Evolutionary conservation across 768 basidiomycete genomes (phyloP).

Genomic region (Termitomyces sp.): DNA sequence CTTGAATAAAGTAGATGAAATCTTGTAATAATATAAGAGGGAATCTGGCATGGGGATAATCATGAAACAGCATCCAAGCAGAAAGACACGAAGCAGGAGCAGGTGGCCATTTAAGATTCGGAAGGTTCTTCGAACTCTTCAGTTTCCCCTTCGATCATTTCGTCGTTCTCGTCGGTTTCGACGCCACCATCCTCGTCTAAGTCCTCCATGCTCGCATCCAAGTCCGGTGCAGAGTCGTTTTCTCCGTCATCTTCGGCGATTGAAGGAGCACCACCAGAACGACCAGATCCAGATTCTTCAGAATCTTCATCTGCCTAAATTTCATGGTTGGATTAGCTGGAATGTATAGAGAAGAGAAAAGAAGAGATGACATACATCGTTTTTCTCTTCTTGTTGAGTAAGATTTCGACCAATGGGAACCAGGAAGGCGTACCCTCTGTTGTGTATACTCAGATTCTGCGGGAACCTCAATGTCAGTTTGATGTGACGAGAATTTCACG

Average conservation of each 20-base stretch:
- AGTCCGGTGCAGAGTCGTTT: conserved; percentile 44
- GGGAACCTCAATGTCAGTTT: conserved; percentile 4
- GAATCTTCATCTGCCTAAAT: conserved; percentile 45
- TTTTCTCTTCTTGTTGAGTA: conserved; percentile 81
- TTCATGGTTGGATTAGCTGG: background rate
- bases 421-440: conserved; percentile 62
- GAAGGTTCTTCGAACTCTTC: conserved; percentile 51
- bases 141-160: conserved; percentile 40
- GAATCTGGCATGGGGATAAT: background rate
- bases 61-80: background rate
- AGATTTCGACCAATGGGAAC: conserved; percentile 71
- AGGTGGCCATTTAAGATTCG: conserved; percentile 19
- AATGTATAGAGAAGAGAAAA: background rate
- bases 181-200: conserved; percentile 42
- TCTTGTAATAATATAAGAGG: conserved; percentile 6
- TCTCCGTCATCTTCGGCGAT: conserved; percentile 46
- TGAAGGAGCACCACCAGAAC: conserved; percentile 37
- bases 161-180: conserved; percentile 41
- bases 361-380: conserved; percentile 52
- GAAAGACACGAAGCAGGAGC: background rate
- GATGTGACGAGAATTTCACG: conserved; percentile 3
- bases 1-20: conserved; percentile 9
- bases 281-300: conserved; percentile 42
- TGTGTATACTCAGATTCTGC: conserved; percentile 58
- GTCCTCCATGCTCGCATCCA: conserved; percentile 66